A percentile compares a stretch with the other conserved stretches of the same genome.
phyloP scores from a whole-genome alignment of 2,329 filamentous ascomycete species.

The Tolypocladium pustulatum region DNA sequence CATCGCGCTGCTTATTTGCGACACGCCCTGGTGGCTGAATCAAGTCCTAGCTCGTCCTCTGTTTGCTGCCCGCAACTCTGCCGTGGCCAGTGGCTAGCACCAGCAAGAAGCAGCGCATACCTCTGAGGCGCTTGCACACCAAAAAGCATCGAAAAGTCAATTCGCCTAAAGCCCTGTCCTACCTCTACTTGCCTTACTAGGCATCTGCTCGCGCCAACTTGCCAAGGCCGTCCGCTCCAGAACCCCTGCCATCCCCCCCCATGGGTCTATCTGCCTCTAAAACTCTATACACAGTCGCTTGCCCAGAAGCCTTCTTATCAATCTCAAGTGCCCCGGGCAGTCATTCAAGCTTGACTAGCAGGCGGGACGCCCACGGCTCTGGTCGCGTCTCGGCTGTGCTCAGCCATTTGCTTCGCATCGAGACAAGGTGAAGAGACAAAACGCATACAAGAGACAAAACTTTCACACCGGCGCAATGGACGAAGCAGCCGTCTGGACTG shows the following conservation, averaged over 20 bases:
- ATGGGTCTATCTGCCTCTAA: background rate
- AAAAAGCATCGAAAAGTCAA: background rate
- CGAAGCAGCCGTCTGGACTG: conserved; percentile 14
- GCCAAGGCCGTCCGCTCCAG: background rate
- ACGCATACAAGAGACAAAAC: no score
- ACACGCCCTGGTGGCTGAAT: background rate
- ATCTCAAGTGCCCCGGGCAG: background rate
- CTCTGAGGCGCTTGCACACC: background rate
- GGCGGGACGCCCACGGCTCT: background rate
- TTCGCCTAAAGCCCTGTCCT: background rate
- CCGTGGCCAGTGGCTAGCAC: background rate
- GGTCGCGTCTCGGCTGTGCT: background rate
- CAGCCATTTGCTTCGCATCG: background rate
- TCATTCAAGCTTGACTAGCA: background rate
- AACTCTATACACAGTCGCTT: background rate
- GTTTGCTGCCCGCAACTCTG: background rate
- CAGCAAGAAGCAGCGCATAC: background rate
- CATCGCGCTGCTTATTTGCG: background rate
- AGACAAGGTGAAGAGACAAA: background rate
- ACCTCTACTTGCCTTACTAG: background rate
- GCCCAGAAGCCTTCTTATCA: background rate
- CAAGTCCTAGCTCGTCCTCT: background rate
- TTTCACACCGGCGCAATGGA: conserved; percentile 1
- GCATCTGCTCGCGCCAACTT: background rate
- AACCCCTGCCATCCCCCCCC: background rate